Evolutionary conservation across 2,329 filamentous ascomycete genomes (phyloP), one percentile per base, ranked within the genome.

Genomic region (Ophiostoma montium): DNA sequence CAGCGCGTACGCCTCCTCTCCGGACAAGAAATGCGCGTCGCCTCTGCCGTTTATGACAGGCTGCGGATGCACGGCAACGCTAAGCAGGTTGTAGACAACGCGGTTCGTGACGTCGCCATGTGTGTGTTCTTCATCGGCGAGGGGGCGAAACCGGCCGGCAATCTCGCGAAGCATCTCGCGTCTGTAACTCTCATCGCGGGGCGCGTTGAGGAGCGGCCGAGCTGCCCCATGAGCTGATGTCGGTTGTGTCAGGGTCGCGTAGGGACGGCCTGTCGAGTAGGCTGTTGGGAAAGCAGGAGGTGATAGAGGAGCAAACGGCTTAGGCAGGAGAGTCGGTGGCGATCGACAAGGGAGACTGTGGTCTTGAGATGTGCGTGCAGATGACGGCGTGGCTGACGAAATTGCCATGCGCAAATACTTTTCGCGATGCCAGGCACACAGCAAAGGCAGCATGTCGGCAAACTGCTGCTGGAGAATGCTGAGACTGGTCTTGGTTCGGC

Each of bases 11-110:
- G 56, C 56, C 35, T 57, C 56, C 5, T 51, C 38, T 12, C 55
- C 56, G 1, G 54, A 50, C 42, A 57, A 8, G 11, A 54, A 38
- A 15, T 51, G 51, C 23, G 35, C 56, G 15, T 58, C 56, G n/a
- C 55, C 35, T 0, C 39, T 38, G 0, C 51, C 53, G 5, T 27
- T 31, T 13, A 42, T 23, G 11, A 42, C 23, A 9, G 39, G 39
- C 32, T 21, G 38, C n/a, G 7, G 49, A 12, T 38, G 35, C 10
- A 13, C 33, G 0, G 56, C 56, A 13, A 50, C 42, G n/a, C 16
- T 27, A 9, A 57, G 48, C 35, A 56, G 19, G 3, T 50, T 43
- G 48, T 48, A 48, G 23, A 57, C 46, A 12, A 54, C 42, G 7
- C 42, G 45, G 49, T 55, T 53, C 3, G 54, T 51, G 7, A 55